Conservation (phyloP, 176 grass and related monocot species). For the Oryza australiensis region DNA sequence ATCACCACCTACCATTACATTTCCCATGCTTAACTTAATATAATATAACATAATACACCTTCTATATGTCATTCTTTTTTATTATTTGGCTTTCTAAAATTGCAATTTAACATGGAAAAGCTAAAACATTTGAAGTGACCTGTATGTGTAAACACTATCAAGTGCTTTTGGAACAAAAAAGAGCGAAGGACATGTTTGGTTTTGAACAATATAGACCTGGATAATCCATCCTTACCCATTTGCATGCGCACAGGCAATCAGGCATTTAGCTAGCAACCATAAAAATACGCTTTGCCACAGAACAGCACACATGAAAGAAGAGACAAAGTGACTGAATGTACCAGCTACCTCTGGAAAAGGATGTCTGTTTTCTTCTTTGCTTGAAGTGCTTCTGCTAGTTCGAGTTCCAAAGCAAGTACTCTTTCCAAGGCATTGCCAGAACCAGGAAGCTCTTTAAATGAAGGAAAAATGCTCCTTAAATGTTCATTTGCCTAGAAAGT, state of each 20-base stretch:
- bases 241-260: not conserved
- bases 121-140: not conserved
- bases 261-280: not conserved
- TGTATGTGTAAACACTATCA: not conserved
- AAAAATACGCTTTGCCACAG: not conserved
- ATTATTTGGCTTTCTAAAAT: not conserved
- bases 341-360: conserved; percentile 73
- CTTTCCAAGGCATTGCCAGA: conserved; percentile 91
- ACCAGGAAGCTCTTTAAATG: conserved; percentile 85
- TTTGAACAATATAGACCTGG: not conserved
- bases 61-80: not conserved
- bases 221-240: not conserved
- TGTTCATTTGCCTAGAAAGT: conserved; percentile 86
- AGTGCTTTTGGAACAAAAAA: too few relatives aligned
- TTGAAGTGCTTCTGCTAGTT: conserved; percentile 86
- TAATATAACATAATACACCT: not conserved
- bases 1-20: not conserved
- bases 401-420: conserved; percentile 93
- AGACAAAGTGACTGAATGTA: not conserved
- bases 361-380: conserved; percentile 75
- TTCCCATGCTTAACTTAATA: not conserved
- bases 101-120: not conserved
- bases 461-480: conserved; percentile 72
- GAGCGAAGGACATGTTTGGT: not conserved
- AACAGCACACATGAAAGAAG: conserved; percentile 10